Conservation (phyloP, 1,284 basidiomycete genomes). For the Cystobasidiaceae sp. region DNA sequence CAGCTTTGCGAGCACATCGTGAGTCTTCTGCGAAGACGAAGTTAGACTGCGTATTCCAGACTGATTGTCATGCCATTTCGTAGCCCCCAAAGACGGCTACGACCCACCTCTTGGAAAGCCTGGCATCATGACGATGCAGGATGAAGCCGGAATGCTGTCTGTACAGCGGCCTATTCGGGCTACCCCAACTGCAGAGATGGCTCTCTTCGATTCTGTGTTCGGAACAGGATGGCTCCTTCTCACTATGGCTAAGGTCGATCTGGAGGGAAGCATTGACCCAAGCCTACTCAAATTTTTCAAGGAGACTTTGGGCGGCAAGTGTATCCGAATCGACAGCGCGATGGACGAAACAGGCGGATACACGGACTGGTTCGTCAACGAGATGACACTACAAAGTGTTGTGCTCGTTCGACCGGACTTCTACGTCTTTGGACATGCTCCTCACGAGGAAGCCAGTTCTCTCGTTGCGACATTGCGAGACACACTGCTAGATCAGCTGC, state of each 20-base stretch:
- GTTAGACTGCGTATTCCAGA: neutral
- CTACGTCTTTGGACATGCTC: constrained; percentile 12
- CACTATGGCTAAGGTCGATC: neutral
- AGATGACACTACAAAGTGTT: neutral
- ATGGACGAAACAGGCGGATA: constrained; percentile 13
- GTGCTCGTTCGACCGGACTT: constrained; percentile 21
- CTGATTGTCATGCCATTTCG: too few species aligned
- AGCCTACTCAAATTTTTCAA: neutral
- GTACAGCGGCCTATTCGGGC: neutral
- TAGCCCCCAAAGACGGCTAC: constrained; percentile 17
- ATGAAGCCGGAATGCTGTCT: neutral
- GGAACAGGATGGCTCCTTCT: constrained; percentile 15
- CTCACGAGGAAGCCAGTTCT: neutral
- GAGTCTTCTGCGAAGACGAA: neutral
- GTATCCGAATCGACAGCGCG: neutral
- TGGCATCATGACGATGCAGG: constrained; percentile 2
- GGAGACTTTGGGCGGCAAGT: neutral
- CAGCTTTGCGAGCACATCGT: constrained; percentile 10
- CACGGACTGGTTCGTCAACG: constrained; percentile 2
- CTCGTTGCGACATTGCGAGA: too few species aligned
- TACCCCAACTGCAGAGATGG: neutral
- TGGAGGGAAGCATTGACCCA: neutral
- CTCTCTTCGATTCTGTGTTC: neutral
- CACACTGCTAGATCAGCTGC: too few species aligned
- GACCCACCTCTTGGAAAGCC: constrained; percentile 17